Conservation (phyloP, 2,329 filamentous ascomycete species). For the Aureobasidium sp. region DNA sequence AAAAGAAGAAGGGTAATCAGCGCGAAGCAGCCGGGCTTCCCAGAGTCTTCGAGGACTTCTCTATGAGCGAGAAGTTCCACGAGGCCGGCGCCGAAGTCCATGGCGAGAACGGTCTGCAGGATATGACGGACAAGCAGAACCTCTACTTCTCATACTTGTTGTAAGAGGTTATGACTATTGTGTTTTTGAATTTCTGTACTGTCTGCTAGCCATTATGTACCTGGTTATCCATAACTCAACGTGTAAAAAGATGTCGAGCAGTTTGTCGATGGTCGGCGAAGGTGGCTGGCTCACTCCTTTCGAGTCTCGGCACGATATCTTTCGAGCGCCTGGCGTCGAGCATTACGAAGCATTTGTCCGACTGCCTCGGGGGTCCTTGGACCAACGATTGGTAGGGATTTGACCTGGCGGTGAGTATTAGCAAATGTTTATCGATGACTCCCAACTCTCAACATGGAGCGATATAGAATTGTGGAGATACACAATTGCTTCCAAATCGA, state of each 20-base stretch:
- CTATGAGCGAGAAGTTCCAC: conserved; percentile 14
- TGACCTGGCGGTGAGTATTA: too few relatives aligned
- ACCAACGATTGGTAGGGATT: too few relatives aligned
- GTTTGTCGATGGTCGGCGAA: too few relatives aligned
- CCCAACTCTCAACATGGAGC: too few relatives aligned
- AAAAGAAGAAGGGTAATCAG: conserved; percentile 16
- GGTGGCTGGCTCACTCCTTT: too few relatives aligned
- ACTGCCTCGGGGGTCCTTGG: too few relatives aligned
- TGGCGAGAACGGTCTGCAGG: conserved; percentile 11
- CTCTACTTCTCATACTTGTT: conserved; percentile 17
- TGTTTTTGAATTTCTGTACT: neutral
- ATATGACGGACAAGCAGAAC: conserved; percentile 19
- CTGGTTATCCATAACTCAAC: neutral
- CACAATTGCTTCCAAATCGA: too few relatives aligned
- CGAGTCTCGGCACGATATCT: too few relatives aligned
- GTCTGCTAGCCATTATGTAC: neutral
- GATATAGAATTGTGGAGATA: too few relatives aligned
- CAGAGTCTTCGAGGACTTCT: conserved; percentile 9
- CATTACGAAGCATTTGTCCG: too few relatives aligned
- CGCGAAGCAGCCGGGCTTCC: conserved; percentile 14
- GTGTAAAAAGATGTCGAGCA: neutral
- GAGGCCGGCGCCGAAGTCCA: conserved; percentile 14
- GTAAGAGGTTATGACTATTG: neutral
- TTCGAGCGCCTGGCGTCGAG: too few relatives aligned
- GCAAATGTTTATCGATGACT: too few relatives aligned